These are phyloP conservation scores for Cunninghamia lanceolata DNA, from an alignment of 75 land plant species.

Conservation along the genomic window DNA sequence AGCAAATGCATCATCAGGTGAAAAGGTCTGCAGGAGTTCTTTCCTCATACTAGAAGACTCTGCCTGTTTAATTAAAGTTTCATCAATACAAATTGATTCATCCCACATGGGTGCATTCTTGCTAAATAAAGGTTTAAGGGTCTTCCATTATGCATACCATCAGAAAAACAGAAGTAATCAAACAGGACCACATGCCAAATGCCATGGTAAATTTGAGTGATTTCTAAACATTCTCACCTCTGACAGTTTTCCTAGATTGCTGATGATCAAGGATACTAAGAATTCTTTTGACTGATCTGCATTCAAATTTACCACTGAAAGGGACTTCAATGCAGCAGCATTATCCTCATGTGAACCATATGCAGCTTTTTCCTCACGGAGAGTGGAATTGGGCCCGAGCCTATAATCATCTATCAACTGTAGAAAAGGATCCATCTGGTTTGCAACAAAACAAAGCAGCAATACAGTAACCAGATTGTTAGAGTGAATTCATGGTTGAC, in stretches of 20 bases:
- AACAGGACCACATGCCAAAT: background rate
- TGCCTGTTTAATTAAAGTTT: slow-evolving; percentile 29
- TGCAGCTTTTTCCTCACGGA: background rate
- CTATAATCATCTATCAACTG: slow-evolving; percentile 61
- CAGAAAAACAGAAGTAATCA: background rate
- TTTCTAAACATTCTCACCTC: slow-evolving; percentile 33
- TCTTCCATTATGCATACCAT: background rate
- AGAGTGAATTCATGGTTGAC: background rate
- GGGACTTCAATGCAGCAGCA: slow-evolving; percentile 44
- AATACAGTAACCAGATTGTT: background rate
- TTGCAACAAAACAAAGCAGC: slow-evolving; percentile 9
- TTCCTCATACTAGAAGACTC: slow-evolving; percentile 40
- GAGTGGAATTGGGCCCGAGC: slow-evolving; percentile 36
- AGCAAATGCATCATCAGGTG: slow-evolving; percentile 74
- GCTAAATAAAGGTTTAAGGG: background rate
- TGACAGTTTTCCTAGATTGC: slow-evolving; percentile 44
- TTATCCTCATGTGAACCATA: slow-evolving; percentile 85
- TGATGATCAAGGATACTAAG: slow-evolving; percentile 61
- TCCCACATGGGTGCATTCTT: background rate
- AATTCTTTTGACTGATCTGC: slow-evolving; percentile 59
- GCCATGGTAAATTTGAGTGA: background rate
- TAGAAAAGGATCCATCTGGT: slow-evolving; percentile 92
- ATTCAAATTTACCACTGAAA: slow-evolving; percentile 48
- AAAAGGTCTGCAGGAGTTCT: slow-evolving; percentile 51
- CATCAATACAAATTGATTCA: background rate